phyloP scores from a whole-genome alignment of 129 eudicot genomes.

The Pseudognaphalium luteoalbum region DNA sequence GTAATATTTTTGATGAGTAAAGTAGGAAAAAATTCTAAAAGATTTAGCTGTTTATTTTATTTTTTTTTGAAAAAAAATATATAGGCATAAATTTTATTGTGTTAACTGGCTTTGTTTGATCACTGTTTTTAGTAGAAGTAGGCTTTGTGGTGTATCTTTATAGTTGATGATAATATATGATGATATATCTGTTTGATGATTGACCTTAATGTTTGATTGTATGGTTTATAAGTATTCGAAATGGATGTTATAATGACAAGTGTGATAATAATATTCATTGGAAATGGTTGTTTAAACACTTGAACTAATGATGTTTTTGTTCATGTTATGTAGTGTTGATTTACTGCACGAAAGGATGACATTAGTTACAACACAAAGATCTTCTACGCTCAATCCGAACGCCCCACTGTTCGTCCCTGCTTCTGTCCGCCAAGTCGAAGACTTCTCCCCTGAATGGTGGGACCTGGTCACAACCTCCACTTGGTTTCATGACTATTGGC shows the following conservation, averaged over 20 bases:
- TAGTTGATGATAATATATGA: not conserved
- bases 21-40: too few relatives aligned
- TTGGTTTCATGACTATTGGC: slow-evolving; percentile 94
- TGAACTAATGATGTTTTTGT: not conserved
- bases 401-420: slow-evolving; percentile 93
- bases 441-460: slow-evolving; percentile 98
- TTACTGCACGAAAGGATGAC: slow-evolving; percentile 43
- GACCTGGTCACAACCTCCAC: slow-evolving; percentile 75
- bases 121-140: too few relatives aligned
- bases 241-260: too few relatives aligned
- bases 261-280: not conserved
- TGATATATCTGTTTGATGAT: not conserved
- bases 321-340: slow-evolving; percentile 14
- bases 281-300: not conserved
- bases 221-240: too few relatives aligned
- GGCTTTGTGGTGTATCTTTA: too few relatives aligned
- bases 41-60: too few relatives aligned
- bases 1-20: too few relatives aligned
- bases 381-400: slow-evolving; percentile 80
- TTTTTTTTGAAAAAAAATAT: too few relatives aligned
- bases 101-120: too few relatives aligned
- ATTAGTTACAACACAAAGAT: slow-evolving; percentile 59
- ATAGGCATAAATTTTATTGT: too few relatives aligned
- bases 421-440: slow-evolving; percentile 80
- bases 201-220: not conserved